phyloP scores from a whole-genome alignment of 805 yeast genomes.

The Yarrowia sp. region DNA sequence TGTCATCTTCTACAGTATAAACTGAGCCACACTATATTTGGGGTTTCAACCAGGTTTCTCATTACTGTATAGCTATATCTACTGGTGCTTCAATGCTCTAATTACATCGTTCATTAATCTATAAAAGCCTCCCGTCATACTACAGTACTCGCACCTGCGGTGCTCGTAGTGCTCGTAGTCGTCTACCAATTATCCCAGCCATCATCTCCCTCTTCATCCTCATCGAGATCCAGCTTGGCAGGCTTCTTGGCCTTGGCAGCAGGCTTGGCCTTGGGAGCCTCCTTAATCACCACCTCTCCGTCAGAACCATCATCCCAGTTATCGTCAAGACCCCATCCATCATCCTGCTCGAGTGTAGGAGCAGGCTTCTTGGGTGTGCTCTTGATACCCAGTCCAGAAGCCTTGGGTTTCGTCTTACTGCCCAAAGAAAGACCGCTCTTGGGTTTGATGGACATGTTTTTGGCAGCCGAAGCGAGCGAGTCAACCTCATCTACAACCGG shows the following conservation, averaged over 20 bases:
- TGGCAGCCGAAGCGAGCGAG: neutral
- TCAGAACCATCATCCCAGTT: constrained; percentile 26
- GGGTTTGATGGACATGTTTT: constrained; percentile 17
- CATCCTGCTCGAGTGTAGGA: neutral
- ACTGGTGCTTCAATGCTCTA: too few species aligned
- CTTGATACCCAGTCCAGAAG: neutral
- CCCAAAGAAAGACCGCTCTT: constrained; percentile 16
- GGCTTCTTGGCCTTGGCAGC: constrained; percentile 14
- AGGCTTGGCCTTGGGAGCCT: constrained; percentile 13
- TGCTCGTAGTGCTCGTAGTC: too few species aligned
- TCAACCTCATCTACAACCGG: constrained; percentile 7
- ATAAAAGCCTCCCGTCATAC: neutral
- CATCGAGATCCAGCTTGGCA: constrained; percentile 24
- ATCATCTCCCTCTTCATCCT: constrained; percentile 31
- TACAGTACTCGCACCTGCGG: too few species aligned
- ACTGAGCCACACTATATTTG: too few species aligned
- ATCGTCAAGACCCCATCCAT: constrained; percentile 17
- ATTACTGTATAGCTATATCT: too few species aligned
- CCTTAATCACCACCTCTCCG: constrained; percentile 23
- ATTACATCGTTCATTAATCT: neutral
- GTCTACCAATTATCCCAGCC: constrained; percentile 26
- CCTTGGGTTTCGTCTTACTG: neutral
- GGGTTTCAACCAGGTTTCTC: too few species aligned
- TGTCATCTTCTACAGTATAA: too few species aligned
- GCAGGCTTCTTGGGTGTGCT: neutral